Evolutionary conservation across 306 rosid species (phyloP).

Genomic region (Senna tora): DNA sequence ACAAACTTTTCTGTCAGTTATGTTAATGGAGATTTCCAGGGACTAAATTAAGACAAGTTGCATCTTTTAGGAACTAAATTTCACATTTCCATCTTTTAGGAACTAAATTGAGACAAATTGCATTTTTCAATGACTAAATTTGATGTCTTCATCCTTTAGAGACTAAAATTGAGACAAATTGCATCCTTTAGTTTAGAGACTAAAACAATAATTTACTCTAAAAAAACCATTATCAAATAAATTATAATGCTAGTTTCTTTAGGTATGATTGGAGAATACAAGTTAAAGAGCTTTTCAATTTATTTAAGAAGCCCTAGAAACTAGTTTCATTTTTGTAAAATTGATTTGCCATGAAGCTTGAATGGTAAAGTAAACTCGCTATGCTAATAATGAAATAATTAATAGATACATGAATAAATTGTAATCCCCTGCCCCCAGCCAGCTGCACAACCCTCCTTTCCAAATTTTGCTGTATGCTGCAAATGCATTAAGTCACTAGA

Average conservation of each 20-base stretch:
- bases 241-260: not conserved
- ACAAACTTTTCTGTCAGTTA: too few relatives aligned
- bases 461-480: not conserved
- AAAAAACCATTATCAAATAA: not conserved
- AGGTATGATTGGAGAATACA: not conserved
- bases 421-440: not conserved
- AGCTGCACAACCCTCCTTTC: not conserved
- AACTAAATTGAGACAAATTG: too few relatives aligned
- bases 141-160: too few relatives aligned
- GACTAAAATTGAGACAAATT: too few relatives aligned
- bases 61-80: too few relatives aligned
- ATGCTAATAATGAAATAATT: not conserved
- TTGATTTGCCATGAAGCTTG: slow-evolving; percentile 11
- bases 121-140: too few relatives aligned
- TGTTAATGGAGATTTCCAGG: too few relatives aligned
- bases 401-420: not conserved
- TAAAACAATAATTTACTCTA: too few relatives aligned
- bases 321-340: not conserved
- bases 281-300: not conserved
- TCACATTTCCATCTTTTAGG: too few relatives aligned
- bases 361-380: not conserved
- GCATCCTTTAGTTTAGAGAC: too few relatives aligned
- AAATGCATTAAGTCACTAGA: not conserved
- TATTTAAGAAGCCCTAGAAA: not conserved
- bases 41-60: too few relatives aligned